phyloP scores from a whole-genome alignment of 2,329 filamentous ascomycete genomes.

The Akanthomyces lecanii region DNA sequence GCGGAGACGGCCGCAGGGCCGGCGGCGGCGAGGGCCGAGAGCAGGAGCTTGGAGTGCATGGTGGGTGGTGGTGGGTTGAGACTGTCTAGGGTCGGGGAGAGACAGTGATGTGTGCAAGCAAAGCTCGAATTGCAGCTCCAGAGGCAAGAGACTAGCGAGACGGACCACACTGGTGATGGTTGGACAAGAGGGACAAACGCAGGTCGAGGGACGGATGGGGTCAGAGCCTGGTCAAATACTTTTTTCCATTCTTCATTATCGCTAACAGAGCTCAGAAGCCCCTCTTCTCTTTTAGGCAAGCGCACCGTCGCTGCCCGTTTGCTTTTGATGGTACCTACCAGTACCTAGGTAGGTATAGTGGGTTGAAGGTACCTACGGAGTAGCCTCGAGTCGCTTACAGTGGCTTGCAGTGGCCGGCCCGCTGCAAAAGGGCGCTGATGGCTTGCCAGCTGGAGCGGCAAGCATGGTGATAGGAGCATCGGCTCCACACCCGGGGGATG shows the following conservation, averaged over 20 bases:
- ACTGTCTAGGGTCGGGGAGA: neutral
- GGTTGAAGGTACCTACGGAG: no score
- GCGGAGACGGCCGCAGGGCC: constrained; percentile 25
- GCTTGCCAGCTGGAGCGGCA: neutral
- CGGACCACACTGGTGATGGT: neutral
- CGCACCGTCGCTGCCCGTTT: constrained; percentile 4
- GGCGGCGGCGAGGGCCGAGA: constrained; percentile 38
- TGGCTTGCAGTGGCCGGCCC: neutral
- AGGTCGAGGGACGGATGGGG: neutral
- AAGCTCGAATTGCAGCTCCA: neutral
- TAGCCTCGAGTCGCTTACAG: neutral
- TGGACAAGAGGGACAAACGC: neutral
- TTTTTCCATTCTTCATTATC: constrained; percentile 3
- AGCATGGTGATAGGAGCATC: neutral
- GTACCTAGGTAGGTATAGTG: no score
- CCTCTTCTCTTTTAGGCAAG: constrained; percentile 7
- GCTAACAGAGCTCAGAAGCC: neutral
- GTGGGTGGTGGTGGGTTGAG: constrained; percentile 1
- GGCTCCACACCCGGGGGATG: neutral
- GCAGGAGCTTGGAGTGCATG: constrained; percentile 39
- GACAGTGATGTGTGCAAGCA: neutral
- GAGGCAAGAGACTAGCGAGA: neutral
- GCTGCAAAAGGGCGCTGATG: neutral
- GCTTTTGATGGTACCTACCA: neutral
- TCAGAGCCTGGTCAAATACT: constrained; percentile 10